Conservation (phyloP, 345 rosid genomes). For the Schrenkiella parvula region DNA sequence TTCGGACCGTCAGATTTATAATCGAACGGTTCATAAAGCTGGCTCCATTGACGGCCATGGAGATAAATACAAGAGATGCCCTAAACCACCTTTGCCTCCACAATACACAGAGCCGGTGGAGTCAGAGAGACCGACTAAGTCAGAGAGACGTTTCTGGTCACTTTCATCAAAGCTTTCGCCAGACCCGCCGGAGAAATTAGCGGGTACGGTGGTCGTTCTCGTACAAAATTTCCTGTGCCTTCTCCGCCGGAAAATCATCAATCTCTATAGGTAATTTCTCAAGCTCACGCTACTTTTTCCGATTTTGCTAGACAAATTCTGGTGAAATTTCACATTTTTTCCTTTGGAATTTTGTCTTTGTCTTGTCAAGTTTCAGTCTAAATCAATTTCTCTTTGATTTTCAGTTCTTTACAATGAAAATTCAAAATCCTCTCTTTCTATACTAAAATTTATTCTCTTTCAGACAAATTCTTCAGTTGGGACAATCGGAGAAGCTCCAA, state of each 20-base stretch:
- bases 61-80: constrained; percentile 5
- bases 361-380: background rate
- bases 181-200: background rate
- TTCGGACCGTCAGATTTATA: constrained; percentile 1
- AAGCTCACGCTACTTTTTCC: background rate
- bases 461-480: background rate
- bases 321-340: background rate
- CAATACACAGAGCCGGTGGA: constrained; percentile 1
- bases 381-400: background rate
- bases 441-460: background rate
- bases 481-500: background rate
- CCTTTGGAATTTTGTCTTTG: background rate
- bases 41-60: background rate
- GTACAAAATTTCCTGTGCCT: background rate
- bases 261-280: background rate
- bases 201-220: background rate
- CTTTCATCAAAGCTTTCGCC: background rate
- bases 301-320: background rate
- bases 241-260: background rate
- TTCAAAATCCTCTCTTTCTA: background rate
- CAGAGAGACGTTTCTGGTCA: constrained; percentile 6
- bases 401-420: background rate
- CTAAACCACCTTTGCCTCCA: constrained; percentile 6
- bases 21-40: constrained; percentile 7
- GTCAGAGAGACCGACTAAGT: background rate